A percentile compares a stretch with the other conserved stretches of the same genome.
phyloP scores from a whole-genome alignment of 2,329 filamentous ascomycete genomes.

The Diplodia corticola region DNA sequence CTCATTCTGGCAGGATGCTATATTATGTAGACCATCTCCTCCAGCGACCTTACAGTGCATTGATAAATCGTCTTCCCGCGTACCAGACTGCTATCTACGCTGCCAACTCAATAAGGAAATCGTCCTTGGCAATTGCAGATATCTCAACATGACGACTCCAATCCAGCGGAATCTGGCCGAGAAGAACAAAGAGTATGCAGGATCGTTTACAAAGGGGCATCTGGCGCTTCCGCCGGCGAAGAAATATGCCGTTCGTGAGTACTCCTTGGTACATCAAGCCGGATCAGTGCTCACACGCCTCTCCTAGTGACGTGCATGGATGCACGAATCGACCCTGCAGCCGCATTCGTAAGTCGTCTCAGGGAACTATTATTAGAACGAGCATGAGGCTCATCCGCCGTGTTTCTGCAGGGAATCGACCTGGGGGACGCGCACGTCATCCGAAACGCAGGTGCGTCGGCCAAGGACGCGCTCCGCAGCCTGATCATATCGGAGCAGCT shows the following conservation, averaged over 20 bases:
- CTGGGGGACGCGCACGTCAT: conserved; percentile 79
- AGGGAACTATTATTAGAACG: neutral
- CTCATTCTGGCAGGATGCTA: neutral
- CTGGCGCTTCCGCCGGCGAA: conserved; percentile 69
- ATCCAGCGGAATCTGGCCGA: conserved; percentile 57
- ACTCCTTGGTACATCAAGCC: neutral
- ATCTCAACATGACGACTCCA: conserved; percentile 43
- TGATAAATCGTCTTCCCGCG: neutral
- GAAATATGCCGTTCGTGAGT: conserved; percentile 63
- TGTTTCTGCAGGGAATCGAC: conserved; percentile 61
- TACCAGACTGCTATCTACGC: neutral
- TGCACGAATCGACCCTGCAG: conserved; percentile 66
- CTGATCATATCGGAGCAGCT: conserved; percentile 79
- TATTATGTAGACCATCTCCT: neutral
- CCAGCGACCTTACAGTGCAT: neutral
- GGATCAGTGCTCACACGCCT: neutral
- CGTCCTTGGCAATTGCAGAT: neutral
- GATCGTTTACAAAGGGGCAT: conserved; percentile 64
- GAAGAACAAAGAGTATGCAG: conserved; percentile 59
- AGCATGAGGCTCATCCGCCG: neutral
- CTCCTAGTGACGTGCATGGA: conserved; percentile 77
- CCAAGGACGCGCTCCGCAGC: conserved; percentile 68
- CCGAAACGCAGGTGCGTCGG: conserved; percentile 59
- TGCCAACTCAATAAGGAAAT: neutral
- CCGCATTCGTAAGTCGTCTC: conserved; percentile 43